These are phyloP conservation scores for Pyricularia sp. DNA, from an alignment of 2,329 filamentous ascomycete genomes.

Conservation along the genomic window DNA sequence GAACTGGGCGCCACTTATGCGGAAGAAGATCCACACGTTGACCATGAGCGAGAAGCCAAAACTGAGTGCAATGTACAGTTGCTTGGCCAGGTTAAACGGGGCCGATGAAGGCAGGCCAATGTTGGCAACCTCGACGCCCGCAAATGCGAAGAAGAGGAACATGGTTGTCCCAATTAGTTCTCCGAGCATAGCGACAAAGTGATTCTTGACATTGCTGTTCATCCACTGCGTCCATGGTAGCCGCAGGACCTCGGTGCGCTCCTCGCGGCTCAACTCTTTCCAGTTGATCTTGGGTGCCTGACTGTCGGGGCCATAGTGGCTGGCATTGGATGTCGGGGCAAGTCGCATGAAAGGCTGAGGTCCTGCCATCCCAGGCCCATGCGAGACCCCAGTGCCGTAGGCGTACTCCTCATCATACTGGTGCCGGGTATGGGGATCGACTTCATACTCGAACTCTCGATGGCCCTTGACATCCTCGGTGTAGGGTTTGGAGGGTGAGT, in stretches of 20 bases:
- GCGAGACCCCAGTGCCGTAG: background rate
- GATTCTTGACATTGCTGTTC: conserved; percentile 14
- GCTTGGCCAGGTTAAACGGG: conserved; percentile 15
- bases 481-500: background rate
- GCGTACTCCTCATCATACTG: conserved; percentile 4
- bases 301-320: background rate
- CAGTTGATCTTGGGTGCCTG: conserved; percentile 1
- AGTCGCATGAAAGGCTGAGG: background rate
- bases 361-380: background rate
- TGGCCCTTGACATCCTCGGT: conserved; percentile 1
- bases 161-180: conserved; percentile 39
- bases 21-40: conserved; percentile 44
- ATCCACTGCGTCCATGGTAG: conserved; percentile 4
- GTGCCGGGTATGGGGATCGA: background rate
- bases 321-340: background rate
- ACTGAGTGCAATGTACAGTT: conserved; percentile 35
- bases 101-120: conserved; percentile 1
- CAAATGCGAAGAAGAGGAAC: conserved; percentile 29
- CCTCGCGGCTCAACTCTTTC: conserved; percentile 1
- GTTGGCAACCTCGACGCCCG: conserved; percentile 14
- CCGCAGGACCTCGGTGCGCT: conserved; percentile 2
- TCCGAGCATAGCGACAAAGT: conserved; percentile 27
- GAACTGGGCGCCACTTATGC: conserved; percentile 38
- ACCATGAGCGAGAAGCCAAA: conserved; percentile 38
- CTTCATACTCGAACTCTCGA: background rate